Conservation (phyloP, 1,139 yeast species). For the Entelexis paramagnoliae region DNA sequence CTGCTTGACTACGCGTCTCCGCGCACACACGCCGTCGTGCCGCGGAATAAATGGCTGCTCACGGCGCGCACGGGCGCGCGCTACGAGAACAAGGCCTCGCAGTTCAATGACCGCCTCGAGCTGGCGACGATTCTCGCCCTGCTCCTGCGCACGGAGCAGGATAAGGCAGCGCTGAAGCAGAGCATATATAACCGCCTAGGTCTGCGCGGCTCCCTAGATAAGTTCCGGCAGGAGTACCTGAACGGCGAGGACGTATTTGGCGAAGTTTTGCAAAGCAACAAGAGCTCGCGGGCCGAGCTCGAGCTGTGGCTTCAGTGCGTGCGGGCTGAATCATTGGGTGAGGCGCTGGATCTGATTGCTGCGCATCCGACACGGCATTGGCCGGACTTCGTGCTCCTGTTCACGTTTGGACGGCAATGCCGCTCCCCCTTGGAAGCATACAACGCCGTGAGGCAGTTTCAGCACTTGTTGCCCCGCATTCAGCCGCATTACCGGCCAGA, state of each 20-base stretch:
- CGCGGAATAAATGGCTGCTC: constrained; percentile 11
- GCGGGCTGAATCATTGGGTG: constrained; percentile 6
- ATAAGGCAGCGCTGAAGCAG: not conserved
- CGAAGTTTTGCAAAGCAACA: not conserved
- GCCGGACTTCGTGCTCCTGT: constrained; percentile 29
- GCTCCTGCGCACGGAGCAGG: not conserved
- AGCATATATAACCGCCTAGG: not conserved
- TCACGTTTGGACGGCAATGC: constrained; percentile 27
- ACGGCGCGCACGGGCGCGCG: constrained; percentile 17
- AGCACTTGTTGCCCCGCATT: constrained; percentile 18
- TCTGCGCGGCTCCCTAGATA: not conserved
- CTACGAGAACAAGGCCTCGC: constrained; percentile 5
- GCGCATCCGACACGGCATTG: constrained; percentile 19
- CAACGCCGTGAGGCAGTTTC: constrained; percentile 24
- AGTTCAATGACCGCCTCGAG: constrained; percentile 11
- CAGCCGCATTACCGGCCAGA: constrained; percentile 24
- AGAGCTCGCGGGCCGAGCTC: constrained; percentile 2
- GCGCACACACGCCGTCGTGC: constrained; percentile 10
- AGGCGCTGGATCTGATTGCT: constrained; percentile 22
- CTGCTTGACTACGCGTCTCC: constrained; percentile 17
- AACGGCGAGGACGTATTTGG: not conserved
- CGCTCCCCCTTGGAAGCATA: constrained; percentile 26
- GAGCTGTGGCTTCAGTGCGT: constrained; percentile 13
- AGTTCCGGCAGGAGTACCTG: not conserved
- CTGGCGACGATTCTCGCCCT: constrained; percentile 9